Base-by-base conservation (phyloP, 2,329 filamentous ascomycete species). In the Ophiostoma perfectum region DNA sequence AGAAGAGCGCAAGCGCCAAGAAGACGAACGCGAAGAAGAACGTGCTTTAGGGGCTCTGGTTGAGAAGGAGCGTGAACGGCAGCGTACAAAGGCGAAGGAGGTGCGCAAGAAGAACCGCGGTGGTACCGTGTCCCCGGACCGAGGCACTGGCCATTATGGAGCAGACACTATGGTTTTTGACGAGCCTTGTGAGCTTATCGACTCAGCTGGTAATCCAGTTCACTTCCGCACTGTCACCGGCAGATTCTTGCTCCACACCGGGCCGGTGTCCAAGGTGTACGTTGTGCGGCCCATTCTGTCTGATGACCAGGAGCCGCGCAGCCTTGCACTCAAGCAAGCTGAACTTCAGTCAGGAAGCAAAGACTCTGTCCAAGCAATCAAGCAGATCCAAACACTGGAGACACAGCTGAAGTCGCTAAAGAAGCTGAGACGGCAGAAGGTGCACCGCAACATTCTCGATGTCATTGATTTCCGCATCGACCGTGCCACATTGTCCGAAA, bases 401-500 rank as follows among this genome's bases (percentile, higher is more conserved):
- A 85, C 85, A 55, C 86, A 90, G 70, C 82, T 99, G 47, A 90
- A 94, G 72, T 82, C 86, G 9, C 80, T 96, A 66, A 95, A 91
- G 76, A 86, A 85, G 72, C 80, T 95, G 52, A 85, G 86, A 4
- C 92, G 97, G 75, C 84, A 86, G 18, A 91, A 92, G 74, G 79
- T 97, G 14, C 92, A 97, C 76, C 84, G 86, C 38, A 92, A 93
- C 74, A 80, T 98, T 12, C 84, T 95, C 60, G 87, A 90, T 65
- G 82, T 98, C 49, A 82, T 96, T 69, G 92, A 93, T 70, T 96
- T 93, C 79, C 92, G 91, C 73, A 90, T 97, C 70, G 83, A 90
- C 74, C 81, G 72, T 18, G 60, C n/a, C 39, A 63, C 60, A 18
- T 3, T 42, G 60, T 16, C 16, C 3, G 67, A 67, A 12, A 36